A percentile compares a stretch with the other conserved stretches of the same genome.
Conservation (phyloP, 768 basidiomycete species). For the Lyophyllum decastes region DNA sequence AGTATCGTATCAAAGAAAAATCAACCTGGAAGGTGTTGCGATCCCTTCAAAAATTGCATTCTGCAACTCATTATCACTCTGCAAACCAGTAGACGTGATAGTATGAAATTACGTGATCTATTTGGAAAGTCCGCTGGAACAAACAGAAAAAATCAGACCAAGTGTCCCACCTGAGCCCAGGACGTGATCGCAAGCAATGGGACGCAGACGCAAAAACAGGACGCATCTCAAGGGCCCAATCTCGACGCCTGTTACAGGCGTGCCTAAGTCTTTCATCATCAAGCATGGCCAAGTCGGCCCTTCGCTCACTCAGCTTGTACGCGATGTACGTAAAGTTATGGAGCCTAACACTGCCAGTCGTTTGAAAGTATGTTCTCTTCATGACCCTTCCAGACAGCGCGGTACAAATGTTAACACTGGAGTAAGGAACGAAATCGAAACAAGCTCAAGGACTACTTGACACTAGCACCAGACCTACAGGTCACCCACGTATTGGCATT, state of each 20-base stretch:
- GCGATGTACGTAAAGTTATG: conserved; percentile 94
- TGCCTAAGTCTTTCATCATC: conserved; percentile 94
- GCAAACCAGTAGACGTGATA: neutral
- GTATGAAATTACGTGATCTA: too few species aligned
- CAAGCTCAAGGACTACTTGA: conserved; percentile 91
- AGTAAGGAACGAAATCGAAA: conserved; percentile 84
- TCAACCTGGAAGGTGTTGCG: neutral
- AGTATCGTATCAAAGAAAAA: neutral
- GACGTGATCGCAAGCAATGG: conserved; percentile 51
- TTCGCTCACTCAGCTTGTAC: conserved; percentile 85
- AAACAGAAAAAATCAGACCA: too few species aligned
- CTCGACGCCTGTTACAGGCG: conserved; percentile 30
- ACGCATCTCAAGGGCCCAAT: conserved; percentile 73
- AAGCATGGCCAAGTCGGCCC: conserved; percentile 93
- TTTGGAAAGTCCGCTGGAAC: too few species aligned
- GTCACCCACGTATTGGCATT: conserved; percentile 94
- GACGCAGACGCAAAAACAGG: conserved; percentile 73
- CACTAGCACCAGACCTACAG: conserved; percentile 85
- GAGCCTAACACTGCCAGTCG: conserved; percentile 97
- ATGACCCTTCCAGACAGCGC: neutral
- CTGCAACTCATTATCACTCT: too few species aligned
- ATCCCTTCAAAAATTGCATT: neutral
- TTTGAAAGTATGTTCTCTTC: conserved; percentile 60
- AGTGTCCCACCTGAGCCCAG: too few species aligned
- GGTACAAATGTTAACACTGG: conserved; percentile 5